phyloP scores from a whole-genome alignment of 306 rosid genomes.

The Senna tora region DNA sequence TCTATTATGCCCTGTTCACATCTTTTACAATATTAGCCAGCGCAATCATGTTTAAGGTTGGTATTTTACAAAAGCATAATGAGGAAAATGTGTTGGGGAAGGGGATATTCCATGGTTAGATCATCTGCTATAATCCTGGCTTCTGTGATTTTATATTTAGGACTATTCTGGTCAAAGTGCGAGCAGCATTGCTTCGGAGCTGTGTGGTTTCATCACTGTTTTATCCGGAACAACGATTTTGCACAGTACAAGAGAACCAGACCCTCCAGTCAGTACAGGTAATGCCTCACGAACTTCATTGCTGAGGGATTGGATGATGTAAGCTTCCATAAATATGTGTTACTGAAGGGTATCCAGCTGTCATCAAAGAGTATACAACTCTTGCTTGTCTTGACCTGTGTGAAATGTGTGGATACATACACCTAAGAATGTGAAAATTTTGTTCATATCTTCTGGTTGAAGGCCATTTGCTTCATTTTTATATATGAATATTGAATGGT shows the following conservation, averaged over 20 bases:
- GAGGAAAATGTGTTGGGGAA: slow-evolving; percentile 28
- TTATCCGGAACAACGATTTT: slow-evolving; percentile 85
- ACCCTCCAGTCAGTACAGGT: slow-evolving; percentile 68
- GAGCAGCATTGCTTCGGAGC: slow-evolving; percentile 77
- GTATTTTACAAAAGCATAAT: slow-evolving; percentile 39
- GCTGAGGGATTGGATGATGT: slow-evolving; percentile 26
- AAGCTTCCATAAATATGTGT: slow-evolving; percentile 13
- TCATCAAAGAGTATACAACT: slow-evolving; percentile 3
- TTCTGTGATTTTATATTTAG: slow-evolving; percentile 47
- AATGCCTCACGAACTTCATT: slow-evolving; percentile 35
- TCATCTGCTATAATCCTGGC: slow-evolving; percentile 26
- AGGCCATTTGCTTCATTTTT: slow-evolving; percentile 11
- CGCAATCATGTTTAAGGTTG: slow-evolving; percentile 89
- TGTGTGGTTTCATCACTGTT: slow-evolving; percentile 85
- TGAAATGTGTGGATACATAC: slow-evolving; percentile 9
- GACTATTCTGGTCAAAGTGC: slow-evolving; percentile 93
- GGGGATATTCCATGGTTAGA: slow-evolving; percentile 33
- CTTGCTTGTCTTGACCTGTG: slow-evolving; percentile 20
- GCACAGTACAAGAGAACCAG: slow-evolving; percentile 76
- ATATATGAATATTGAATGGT: too few relatives aligned
- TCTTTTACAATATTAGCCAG: slow-evolving; percentile 87
- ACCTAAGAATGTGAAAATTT: slow-evolving; percentile 4
- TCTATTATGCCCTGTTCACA: slow-evolving; percentile 90
- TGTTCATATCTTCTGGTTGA: slow-evolving; percentile 35
- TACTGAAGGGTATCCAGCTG: slow-evolving; percentile 19